These are phyloP conservation scores for Pilobolus umbonatus DNA, from an alignment of 192 early-diverging fungal species.

Conservation along the genomic window DNA sequence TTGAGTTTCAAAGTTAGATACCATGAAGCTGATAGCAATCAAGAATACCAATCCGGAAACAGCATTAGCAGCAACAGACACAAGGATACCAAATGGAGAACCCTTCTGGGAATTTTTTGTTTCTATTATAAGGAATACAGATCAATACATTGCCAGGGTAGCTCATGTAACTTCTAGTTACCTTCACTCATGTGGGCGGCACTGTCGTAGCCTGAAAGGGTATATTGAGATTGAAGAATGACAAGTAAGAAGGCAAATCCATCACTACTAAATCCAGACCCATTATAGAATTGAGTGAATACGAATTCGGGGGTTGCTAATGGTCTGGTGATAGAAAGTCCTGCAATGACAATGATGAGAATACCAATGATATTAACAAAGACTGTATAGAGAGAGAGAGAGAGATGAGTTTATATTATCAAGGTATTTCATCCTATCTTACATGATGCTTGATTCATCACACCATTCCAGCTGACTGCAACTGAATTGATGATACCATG, in stretches of 20 bases:
- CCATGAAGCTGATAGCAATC: constrained; percentile 41
- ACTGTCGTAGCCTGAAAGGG: constrained; percentile 49
- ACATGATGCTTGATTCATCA: constrained; percentile 46
- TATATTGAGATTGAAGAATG: constrained; percentile 50
- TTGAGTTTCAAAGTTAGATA: constrained; percentile 33
- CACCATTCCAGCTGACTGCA: constrained; percentile 38
- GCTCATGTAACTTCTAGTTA: not conserved
- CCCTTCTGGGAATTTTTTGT: constrained; percentile 47
- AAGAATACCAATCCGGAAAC: constrained; percentile 43
- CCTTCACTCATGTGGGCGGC: constrained; percentile 36
- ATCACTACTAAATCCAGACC: constrained; percentile 41
- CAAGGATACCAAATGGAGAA: constrained; percentile 44
- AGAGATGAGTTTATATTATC: no score
- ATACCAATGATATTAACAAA: constrained; percentile 35
- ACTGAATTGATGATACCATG: constrained; percentile 50
- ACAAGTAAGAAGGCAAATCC: constrained; percentile 49
- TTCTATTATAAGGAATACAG: constrained; percentile 27
- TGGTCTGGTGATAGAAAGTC: constrained; percentile 25
- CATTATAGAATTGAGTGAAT: constrained; percentile 35
- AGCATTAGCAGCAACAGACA: constrained; percentile 33
- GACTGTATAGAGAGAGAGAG: constrained; percentile 10
- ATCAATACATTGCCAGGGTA: not conserved
- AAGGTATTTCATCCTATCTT: constrained; percentile 15
- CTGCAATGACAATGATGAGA: constrained; percentile 28
- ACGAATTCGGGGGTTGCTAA: constrained; percentile 18